Evolutionary conservation across 176 grass and related monocot species (phyloP).

Genomic region (Aechmea fasciata): DNA sequence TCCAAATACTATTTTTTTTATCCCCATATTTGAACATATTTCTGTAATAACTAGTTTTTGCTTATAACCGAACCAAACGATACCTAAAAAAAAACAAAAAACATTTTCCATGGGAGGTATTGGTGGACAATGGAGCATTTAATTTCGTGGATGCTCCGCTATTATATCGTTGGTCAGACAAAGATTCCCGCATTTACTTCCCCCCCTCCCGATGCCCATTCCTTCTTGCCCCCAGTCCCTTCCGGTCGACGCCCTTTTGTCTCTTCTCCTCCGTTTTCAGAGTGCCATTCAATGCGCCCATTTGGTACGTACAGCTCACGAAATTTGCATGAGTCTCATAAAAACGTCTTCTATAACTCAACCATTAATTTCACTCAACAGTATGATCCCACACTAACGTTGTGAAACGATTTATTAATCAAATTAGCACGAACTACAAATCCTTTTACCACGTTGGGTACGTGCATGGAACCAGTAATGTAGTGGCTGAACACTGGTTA

Average conservation of each 20-base stretch:
- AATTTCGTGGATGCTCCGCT: background rate
- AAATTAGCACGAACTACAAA: too few species aligned
- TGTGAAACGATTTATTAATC: background rate
- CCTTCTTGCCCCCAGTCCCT: background rate
- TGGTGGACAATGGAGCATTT: background rate
- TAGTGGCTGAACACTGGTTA: too few species aligned
- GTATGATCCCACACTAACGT: background rate
- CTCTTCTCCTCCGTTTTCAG: background rate
- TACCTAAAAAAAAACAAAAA: too few species aligned
- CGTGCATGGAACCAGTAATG: too few species aligned
- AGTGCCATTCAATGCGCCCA: background rate
- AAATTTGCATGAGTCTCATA: too few species aligned
- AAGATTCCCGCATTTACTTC: slow-evolving; percentile 1
- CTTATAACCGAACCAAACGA: too few species aligned
- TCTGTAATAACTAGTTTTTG: too few species aligned
- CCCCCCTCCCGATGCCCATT: background rate
- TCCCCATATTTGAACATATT: too few species aligned
- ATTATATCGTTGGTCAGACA: slow-evolving; percentile 1
- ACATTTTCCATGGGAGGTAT: too few species aligned
- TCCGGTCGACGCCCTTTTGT: background rate
- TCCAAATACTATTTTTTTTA: too few species aligned
- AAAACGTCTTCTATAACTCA: background rate
- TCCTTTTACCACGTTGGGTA: too few species aligned
- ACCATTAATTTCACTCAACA: background rate
- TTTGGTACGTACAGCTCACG: background rate